A percentile compares a stretch with the other conserved stretches of the same genome.
phyloP scores from a whole-genome alignment of 768 basidiomycete species.

The Hygrophoropsis aurantiaca region DNA sequence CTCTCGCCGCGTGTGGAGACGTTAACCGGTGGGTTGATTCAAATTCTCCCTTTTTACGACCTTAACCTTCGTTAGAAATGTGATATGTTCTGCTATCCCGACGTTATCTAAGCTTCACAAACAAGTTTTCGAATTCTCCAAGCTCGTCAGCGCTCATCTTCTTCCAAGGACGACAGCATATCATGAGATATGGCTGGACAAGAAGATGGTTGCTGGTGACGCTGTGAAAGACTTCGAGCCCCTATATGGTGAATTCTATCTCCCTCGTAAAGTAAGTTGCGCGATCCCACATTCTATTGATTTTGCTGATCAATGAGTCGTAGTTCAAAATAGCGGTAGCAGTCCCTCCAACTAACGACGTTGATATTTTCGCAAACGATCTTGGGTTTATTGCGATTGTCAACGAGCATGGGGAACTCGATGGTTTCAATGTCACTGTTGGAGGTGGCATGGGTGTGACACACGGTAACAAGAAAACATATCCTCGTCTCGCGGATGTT shows the following conservation, averaged over 20 bases:
- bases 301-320: not conserved
- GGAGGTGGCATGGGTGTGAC: conserved; percentile 99
- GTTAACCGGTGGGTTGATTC: conserved; percentile 72
- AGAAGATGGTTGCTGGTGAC: conserved; percentile 93
- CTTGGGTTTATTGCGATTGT: conserved; percentile 96
- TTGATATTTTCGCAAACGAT: conserved; percentile 95
- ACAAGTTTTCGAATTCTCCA: conserved; percentile 82
- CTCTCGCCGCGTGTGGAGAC: conserved; percentile 97
- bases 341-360: conserved; percentile 94
- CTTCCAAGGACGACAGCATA: conserved; percentile 92
- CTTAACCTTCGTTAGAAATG: conserved; percentile 56
- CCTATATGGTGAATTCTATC: conserved; percentile 95
- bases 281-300: not conserved
- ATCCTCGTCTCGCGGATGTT: conserved; percentile 83
- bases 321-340: conserved; percentile 98
- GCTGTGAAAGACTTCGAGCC: conserved; percentile 95
- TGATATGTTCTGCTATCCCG: conserved; percentile 90
- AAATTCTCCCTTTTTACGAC: not conserved
- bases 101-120: conserved; percentile 82
- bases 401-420: conserved; percentile 68
- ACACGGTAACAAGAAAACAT: conserved; percentile 98
- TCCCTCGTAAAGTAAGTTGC: conserved; percentile 81
- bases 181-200: conserved; percentile 99
- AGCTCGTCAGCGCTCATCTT: conserved; percentile 79
- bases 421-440: conserved; percentile 90